Evolutionary conservation across 2,329 filamentous ascomycete species (phyloP), one percentile per base, ranked within the genome.

Genomic region (Triangularia setosa): DNA sequence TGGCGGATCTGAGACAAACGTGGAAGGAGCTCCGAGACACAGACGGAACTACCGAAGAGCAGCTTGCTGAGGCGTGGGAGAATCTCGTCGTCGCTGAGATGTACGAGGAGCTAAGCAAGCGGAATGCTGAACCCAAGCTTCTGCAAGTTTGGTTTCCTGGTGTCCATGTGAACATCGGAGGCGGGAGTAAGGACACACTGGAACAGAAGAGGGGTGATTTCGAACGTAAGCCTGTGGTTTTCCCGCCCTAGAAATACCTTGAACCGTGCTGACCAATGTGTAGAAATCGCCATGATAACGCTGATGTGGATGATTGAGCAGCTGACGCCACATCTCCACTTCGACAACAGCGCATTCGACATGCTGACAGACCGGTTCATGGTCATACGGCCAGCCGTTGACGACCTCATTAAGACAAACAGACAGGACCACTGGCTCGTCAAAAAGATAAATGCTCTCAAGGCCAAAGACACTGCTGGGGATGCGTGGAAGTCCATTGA

Each of bases 131-230:
- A 3, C 68, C 68, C 2, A 60, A 68, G 1, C 70, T 72, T 18
- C 65, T 66, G 3, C 70, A 72, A 28, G 70, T 71, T 14, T 84
- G 82, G 81, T 89, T 89, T 70, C 82, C 85, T 0, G 86, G 85
- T 12, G 81, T 80, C 61, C 86, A 89, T 70, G 84, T 82, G 12
- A 84, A 87, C 66, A 84, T 87, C 58, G 85, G 85, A 6, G 85
- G 85, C 24, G 85, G 85, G 0, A 86, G 83, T 81, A 53, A 66
- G 4, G 70, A 72, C n/a, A 21, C 40, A 18, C 12, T 48, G 40
- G 40, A 48, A 14, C 40, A 48, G 40, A 48, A n/a, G n/a, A 48
- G n/a, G 18, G 40, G 40, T 8, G 40, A 48, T 18, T 48, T 48
- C 11, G 40, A 48, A 21, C 40, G 40, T 48, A 48, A 21, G 40